Percentiles rank a stretch among this genome's conserved stretches.
Conservation (phyloP, 2,329 filamentous ascomycete genomes). For the Aspergillus floridensis region DNA sequence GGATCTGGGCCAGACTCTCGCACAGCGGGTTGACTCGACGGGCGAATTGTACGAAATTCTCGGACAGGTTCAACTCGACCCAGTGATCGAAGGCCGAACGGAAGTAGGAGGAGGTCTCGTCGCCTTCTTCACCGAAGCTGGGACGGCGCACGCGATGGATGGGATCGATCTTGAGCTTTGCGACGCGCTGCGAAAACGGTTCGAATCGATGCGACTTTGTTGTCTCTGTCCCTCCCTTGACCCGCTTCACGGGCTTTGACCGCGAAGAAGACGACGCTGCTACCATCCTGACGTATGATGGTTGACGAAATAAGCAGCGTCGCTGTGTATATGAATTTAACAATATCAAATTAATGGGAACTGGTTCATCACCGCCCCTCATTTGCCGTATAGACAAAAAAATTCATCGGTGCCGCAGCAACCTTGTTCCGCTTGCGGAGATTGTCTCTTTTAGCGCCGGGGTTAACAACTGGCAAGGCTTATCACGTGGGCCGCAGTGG, state of each 20-base stretch:
- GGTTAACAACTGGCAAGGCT: conserved; percentile 5
- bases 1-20: conserved; percentile 86
- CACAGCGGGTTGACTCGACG: conserved; percentile 72
- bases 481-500: conserved; percentile 30
- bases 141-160: conserved; percentile 78
- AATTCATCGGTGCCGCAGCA: conserved; percentile 34
- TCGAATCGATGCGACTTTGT: conserved; percentile 87
- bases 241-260: conserved; percentile 63
- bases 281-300: conserved; percentile 38
- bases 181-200: conserved; percentile 84
- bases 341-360: conserved; percentile 15
- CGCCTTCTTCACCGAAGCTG: conserved; percentile 77
- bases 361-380: conserved; percentile 15
- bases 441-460: conserved; percentile 18
- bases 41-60: conserved; percentile 73
- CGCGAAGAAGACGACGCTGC: conserved; percentile 64
- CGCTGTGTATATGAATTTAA: conserved; percentile 13
- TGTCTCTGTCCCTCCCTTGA: conserved; percentile 68
- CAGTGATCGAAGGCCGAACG: conserved; percentile 79
- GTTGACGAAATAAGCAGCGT: conserved; percentile 25
- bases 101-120: conserved; percentile 81
- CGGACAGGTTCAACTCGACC: conserved; percentile 86
- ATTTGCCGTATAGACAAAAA: conserved; percentile 33
- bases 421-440: conserved; percentile 32
- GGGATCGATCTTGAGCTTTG: conserved; percentile 89